Conservation (phyloP, 2,329 filamentous ascomycete genomes). For the Monilinia laxa region DNA sequence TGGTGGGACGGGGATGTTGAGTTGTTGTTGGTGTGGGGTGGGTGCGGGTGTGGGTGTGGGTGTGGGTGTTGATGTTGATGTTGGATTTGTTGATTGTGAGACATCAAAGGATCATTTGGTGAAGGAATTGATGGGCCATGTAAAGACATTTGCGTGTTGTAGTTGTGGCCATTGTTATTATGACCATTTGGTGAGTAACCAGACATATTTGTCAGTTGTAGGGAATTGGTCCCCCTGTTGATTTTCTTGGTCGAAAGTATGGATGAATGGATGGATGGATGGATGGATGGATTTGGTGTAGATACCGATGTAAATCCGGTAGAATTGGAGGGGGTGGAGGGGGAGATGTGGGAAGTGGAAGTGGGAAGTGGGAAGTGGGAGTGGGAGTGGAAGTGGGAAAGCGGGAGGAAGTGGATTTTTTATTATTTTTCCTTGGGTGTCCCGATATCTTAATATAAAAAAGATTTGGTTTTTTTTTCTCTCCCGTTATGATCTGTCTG, state of each 20-base stretch:
- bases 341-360: not conserved
- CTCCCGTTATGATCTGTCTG: too few species aligned
- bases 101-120: constrained; percentile 21
- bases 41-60: constrained; percentile 21
- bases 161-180: constrained; percentile 17
- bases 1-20: constrained; percentile 16
- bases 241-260: not conserved
- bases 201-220: constrained; percentile 23
- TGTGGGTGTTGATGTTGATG: constrained; percentile 23
- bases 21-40: constrained; percentile 24
- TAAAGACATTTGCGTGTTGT: constrained; percentile 17
- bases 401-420: not conserved
- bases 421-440: not conserved
- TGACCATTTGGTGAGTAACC: constrained; percentile 22
- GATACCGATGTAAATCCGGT: constrained; percentile 23
- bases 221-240: not conserved
- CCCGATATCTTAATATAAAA: not conserved
- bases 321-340: constrained; percentile 5
- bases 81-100: constrained; percentile 20
- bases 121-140: constrained; percentile 23
- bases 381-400: not conserved
- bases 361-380: constrained; percentile 5
- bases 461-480: not conserved
- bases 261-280: not conserved
- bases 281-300: not conserved